phyloP scores from a whole-genome alignment of 345 rosid species.

The Angophora floribunda region DNA sequence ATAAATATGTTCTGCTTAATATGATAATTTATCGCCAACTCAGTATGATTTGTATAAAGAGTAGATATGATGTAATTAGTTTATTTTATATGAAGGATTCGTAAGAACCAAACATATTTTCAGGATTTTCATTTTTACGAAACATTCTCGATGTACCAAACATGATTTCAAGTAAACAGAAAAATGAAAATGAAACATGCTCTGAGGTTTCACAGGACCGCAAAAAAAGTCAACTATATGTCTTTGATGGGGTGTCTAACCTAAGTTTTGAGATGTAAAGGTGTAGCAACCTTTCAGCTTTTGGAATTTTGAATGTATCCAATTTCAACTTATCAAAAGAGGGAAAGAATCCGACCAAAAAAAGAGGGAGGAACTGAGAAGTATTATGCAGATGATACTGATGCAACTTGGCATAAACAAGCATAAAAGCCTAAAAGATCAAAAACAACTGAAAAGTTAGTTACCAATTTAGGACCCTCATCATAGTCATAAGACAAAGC shows the following conservation, averaged over 20 bases:
- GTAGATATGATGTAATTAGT: not conserved
- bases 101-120: not conserved
- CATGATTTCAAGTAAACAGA: not conserved
- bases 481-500: constrained; percentile 73
- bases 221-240: not conserved
- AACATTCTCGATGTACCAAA: not conserved
- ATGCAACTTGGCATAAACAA: not conserved
- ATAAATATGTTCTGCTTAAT: not conserved
- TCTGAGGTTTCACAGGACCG: not conserved
- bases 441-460: not conserved
- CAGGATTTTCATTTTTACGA: not conserved
- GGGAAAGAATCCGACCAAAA: not conserved
- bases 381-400: not conserved
- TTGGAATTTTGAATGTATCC: not conserved
- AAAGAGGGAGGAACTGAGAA: not conserved
- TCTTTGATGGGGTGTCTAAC: not conserved
- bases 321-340: not conserved
- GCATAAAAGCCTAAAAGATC: not conserved
- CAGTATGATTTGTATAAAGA: not conserved
- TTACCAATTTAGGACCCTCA: constrained; percentile 87
- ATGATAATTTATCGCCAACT: not conserved
- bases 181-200: not conserved
- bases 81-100: not conserved
- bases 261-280: not conserved
- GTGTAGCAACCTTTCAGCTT: not conserved